Evolutionary conservation across 495 filamentous ascomycete genomes (phyloP).

Genomic region (Penicillium goetzii): DNA sequence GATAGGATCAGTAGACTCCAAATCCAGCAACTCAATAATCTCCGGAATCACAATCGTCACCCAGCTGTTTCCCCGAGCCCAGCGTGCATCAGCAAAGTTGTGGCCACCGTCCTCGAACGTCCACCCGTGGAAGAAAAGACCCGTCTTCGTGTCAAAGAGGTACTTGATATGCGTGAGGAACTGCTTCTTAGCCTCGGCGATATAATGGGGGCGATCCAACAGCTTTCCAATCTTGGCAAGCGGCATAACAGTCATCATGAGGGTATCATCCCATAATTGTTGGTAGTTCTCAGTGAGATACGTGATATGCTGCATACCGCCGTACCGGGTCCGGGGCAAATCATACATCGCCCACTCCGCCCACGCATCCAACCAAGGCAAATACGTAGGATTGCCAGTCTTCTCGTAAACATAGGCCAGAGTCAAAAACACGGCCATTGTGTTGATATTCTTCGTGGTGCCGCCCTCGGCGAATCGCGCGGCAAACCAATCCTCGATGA

Average conservation of each 20-base stretch:
- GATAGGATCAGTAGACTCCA: slow-evolving; percentile 59
- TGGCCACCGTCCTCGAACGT: slow-evolving; percentile 67
- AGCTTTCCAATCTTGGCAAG: slow-evolving; percentile 74
- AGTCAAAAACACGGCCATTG: slow-evolving; percentile 73
- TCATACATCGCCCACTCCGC: slow-evolving; percentile 78
- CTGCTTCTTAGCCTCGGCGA: slow-evolving; percentile 74
- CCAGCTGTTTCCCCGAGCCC: slow-evolving; percentile 72
- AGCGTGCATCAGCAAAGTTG: slow-evolving; percentile 70
- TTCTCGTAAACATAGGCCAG: slow-evolving; percentile 73
- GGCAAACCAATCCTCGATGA: slow-evolving; percentile 71
- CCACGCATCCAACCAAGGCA: slow-evolving; percentile 74
- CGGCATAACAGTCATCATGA: slow-evolving; percentile 82
- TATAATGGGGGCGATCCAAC: slow-evolving; percentile 63
- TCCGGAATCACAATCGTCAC: slow-evolving; percentile 76
- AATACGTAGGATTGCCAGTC: slow-evolving; percentile 60
- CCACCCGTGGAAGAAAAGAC: slow-evolving; percentile 77
- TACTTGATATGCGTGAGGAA: slow-evolving; percentile 74
- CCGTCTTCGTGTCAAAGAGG: slow-evolving; percentile 66
- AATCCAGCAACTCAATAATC: slow-evolving; percentile 67
- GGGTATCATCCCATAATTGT: slow-evolving; percentile 78
- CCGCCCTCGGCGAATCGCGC: slow-evolving; percentile 65
- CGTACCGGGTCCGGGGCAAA: slow-evolving; percentile 66
- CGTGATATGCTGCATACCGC: slow-evolving; percentile 76
- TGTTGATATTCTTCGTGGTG: slow-evolving; percentile 82
- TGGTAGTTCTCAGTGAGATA: slow-evolving; percentile 61